phyloP scores from a whole-genome alignment of 441 rosid species.

The Populus hybrid region DNA sequence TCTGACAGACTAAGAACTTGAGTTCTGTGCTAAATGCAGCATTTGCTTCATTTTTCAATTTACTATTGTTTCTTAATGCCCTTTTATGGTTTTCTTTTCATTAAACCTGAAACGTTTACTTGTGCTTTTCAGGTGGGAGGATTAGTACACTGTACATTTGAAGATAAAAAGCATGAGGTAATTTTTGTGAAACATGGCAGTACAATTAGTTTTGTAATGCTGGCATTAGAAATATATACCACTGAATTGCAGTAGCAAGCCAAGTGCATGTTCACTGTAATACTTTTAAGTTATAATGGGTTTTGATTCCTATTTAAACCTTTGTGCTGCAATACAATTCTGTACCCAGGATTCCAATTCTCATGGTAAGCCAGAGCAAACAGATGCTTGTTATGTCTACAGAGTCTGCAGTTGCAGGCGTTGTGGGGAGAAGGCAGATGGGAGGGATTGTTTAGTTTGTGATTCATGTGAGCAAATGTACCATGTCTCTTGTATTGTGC shows the following conservation, averaged over 20 bases:
- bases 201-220: not conserved
- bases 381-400: conserved; percentile 31
- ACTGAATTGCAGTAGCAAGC: not conserved
- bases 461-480: conserved; percentile 84
- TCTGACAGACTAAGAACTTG: not conserved
- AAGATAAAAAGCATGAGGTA: conserved; percentile 37
- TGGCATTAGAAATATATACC: not conserved
- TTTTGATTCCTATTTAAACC: conserved; percentile 12
- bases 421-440: conserved; percentile 71
- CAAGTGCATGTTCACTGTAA: not conserved
- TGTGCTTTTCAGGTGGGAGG: conserved; percentile 27
- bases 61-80: not conserved
- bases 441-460: conserved; percentile 64
- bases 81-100: conserved; percentile 2
- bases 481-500: conserved; percentile 78
- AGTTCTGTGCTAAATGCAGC: not conserved
- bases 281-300: not conserved
- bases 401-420: conserved; percentile 48
- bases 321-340: conserved; percentile 34
- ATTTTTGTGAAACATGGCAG: not conserved
- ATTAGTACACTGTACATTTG: conserved; percentile 7
- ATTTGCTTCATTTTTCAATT: conserved; percentile 2
- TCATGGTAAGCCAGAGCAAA: conserved; percentile 43
- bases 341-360: conserved; percentile 31
- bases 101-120: not conserved